A percentile compares a stretch with the other conserved stretches of the same genome.
Evolutionary conservation across 345 rosid genomes (phyloP).

Genomic region (Dipteronia dyeriana): DNA sequence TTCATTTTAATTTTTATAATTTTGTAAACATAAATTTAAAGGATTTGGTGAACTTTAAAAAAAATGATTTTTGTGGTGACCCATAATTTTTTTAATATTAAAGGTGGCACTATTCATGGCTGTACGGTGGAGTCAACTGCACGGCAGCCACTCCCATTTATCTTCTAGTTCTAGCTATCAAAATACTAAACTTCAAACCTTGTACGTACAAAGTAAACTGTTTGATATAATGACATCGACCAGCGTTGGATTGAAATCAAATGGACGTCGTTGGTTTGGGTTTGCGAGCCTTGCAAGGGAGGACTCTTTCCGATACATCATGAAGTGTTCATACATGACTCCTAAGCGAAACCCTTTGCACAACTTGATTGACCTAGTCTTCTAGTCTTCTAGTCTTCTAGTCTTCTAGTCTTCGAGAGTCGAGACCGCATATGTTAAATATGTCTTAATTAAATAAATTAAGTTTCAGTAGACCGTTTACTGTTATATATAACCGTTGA

Average conservation of each 20-base stretch:
- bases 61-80: too few species aligned
- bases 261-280: not conserved
- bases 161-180: too few species aligned
- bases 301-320: not conserved
- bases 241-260: not conserved
- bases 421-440: slow-evolving; percentile 14
- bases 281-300: too few species aligned
- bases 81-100: too few species aligned
- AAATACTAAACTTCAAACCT: not conserved
- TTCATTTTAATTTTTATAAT: too few species aligned
- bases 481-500: slow-evolving; percentile 8
- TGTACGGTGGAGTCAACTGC: too few species aligned
- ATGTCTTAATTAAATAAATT: not conserved
- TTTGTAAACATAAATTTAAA: too few species aligned
- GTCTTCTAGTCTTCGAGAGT: not conserved
- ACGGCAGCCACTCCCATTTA: too few species aligned
- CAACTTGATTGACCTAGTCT: not conserved
- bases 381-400: too few species aligned
- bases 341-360: not conserved
- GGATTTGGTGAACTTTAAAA: too few species aligned
- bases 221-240: not conserved
- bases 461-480: not conserved
- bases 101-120: too few species aligned
- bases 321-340: not conserved
- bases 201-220: too few species aligned